Evolutionary conservation across 352 stramenopile species (phyloP).

Genomic region (Phytophthora kernoviae): DNA sequence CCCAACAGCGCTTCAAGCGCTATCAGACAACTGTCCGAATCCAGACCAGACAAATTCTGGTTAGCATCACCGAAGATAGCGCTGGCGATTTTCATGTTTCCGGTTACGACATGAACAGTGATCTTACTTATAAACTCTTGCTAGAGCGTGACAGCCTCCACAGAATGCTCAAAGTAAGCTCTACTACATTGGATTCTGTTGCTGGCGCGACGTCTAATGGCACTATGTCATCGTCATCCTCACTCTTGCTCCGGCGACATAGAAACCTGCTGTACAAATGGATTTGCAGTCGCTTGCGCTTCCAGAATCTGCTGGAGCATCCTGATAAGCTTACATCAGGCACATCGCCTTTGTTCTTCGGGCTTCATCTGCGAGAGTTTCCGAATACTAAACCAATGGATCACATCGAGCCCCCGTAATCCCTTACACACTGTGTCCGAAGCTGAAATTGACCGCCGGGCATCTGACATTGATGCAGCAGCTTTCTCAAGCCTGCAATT

Average conservation of each 20-base stretch:
- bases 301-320: conserved; percentile 70
- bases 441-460: conserved; percentile 31
- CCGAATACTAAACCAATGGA: conserved; percentile 58
- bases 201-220: conserved; percentile 12
- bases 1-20: conserved; percentile 14
- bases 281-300: conserved; percentile 53
- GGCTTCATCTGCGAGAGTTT: conserved; percentile 61
- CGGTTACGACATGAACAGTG: conserved; percentile 47
- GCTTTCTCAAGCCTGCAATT: conserved; percentile 55
- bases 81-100: conserved; percentile 50
- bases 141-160: conserved; percentile 59
- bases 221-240: conserved; percentile 20
- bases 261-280: conserved; percentile 51
- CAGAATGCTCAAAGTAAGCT: conserved; percentile 27
- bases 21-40: conserved; percentile 42
- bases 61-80: conserved; percentile 46
- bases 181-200: neutral
- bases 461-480: conserved; percentile 34
- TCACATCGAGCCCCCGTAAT: conserved; percentile 48
- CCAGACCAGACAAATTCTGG: conserved; percentile 47
- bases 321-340: conserved; percentile 42
- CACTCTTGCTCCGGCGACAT: conserved; percentile 51
- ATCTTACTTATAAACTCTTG: conserved; percentile 44
- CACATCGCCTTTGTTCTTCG: conserved; percentile 42
- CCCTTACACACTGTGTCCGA: conserved; percentile 36